These are phyloP conservation scores for Chrysosporium queenslandicum DNA, from an alignment of 2,329 filamentous ascomycete species.

Conservation along the genomic window DNA sequence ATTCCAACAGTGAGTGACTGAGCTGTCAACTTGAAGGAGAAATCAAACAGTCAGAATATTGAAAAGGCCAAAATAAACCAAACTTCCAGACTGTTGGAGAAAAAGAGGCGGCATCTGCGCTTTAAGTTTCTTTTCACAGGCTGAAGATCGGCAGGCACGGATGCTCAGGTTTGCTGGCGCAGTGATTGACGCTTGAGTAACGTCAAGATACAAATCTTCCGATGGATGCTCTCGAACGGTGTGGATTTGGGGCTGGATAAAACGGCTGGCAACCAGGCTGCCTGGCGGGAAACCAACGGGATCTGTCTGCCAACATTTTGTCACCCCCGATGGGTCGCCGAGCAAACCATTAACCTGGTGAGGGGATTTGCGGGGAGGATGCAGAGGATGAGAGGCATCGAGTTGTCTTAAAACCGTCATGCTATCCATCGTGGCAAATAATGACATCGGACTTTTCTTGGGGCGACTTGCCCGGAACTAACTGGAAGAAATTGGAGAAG, in stretches of 20 bases:
- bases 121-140: background rate
- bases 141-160: conserved; percentile 6
- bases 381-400: background rate
- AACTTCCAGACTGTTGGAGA: background rate
- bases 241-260: background rate
- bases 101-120: background rate
- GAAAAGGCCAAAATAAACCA: background rate
- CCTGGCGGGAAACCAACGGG: background rate
- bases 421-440: background rate
- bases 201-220: background rate
- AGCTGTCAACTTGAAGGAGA: background rate
- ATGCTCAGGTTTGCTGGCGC: background rate
- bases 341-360: background rate
- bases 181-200: conserved; percentile 2
- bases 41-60: background rate
- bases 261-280: background rate
- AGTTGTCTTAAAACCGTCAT: background rate
- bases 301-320: background rate
- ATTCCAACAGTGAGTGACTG: background rate
- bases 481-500: background rate
- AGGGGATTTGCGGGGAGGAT: background rate
- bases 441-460: conserved; percentile 1
- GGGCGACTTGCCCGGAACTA: too few species aligned
- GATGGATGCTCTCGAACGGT: too few species aligned
- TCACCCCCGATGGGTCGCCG: background rate